Evolutionary conservation across 2,329 filamentous ascomycete genomes (phyloP), one percentile per base, ranked within the genome.

Genomic region (Aureobasidium lini): DNA sequence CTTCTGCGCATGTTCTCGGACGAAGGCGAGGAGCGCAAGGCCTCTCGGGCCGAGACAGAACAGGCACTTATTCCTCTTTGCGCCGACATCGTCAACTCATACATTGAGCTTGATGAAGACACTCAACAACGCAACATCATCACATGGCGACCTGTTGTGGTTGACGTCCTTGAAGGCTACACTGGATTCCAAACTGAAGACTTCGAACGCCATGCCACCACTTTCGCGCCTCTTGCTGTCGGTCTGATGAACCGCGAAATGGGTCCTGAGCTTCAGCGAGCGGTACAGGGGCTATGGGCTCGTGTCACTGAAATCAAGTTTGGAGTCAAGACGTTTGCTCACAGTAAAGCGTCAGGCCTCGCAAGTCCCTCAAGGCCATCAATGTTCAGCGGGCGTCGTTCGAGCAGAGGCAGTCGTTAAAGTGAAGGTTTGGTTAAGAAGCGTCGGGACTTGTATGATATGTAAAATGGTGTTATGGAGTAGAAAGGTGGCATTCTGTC

Each of bases 1-100:
- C 78, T 99, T 31, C 90, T 99, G 75, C 83, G 94, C 52, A 99
- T 99, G 94, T 99, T 96, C 74, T 88, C 90, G 49, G 94, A 99
- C 69, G 87, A 88, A 62, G 84, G 87, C 39, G 86, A 88, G 7
- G 92, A 96, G 73, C 84, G 94, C 54, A 85, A 87, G 60, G 86
- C 87, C 62, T 91, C 84, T 66, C 84, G 92, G 43, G 80, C 81
- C 2, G 90, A 95, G 64, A 95, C 95, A 0, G 94, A 99, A 75
- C 86, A 86, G 42, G 95, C 94, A 1, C 81, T 99, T 29, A 89
- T 99, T 29, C 95, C 95, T 60, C 82, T 99, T 4, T 99, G 94
- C 77, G 90, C 88, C 68, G 94, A 99, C 72, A 96, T 99, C 63
- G 87, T 99, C 62, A 83, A 84, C 39, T 87, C 87, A 13, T 99